A percentile compares a stretch with the other conserved stretches of the same genome.
Evolutionary conservation across 202 grass and related monocot genomes (phyloP).

Genomic region (Schoenoplectus tabernaemontani): DNA sequence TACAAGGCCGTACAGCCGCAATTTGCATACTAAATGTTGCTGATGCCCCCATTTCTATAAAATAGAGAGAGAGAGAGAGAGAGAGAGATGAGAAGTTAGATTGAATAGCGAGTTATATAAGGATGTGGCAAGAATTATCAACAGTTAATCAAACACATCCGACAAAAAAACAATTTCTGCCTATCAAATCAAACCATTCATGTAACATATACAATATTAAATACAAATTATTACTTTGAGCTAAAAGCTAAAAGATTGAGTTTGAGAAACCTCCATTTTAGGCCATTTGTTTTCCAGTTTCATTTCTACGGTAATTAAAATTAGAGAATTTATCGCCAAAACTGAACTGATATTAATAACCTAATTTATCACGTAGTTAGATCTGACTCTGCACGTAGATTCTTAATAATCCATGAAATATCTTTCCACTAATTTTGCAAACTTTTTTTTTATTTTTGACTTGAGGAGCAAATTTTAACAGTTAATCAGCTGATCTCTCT

Average conservation of each 20-base stretch:
- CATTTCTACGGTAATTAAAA: not conserved
- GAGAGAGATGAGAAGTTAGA: not conserved
- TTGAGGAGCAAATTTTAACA: not conserved
- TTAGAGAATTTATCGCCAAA: not conserved
- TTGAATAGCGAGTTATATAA: not conserved
- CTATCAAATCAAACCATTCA: not conserved
- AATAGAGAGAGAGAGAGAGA: too few relatives aligned
- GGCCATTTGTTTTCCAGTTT: not conserved
- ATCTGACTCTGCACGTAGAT: too few relatives aligned
- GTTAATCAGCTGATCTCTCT: not conserved
- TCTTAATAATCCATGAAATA: too few relatives aligned
- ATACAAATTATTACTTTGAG: not conserved
- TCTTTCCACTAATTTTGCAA: not conserved
- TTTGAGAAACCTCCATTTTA: not conserved
- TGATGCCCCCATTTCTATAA: constrained; percentile 47
- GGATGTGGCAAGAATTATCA: not conserved
- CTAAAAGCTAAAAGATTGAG: not conserved
- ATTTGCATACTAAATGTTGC: constrained; percentile 47
- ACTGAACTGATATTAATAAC: not conserved
- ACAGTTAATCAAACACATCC: not conserved
- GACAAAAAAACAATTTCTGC: not conserved
- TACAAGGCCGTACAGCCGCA: constrained; percentile 15
- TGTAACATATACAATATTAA: not conserved
- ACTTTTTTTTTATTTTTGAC: not conserved
- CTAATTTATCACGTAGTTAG: not conserved